Conservation (phyloP, 176 grass and related monocot species). For the Oryza brachyantha region DNA sequence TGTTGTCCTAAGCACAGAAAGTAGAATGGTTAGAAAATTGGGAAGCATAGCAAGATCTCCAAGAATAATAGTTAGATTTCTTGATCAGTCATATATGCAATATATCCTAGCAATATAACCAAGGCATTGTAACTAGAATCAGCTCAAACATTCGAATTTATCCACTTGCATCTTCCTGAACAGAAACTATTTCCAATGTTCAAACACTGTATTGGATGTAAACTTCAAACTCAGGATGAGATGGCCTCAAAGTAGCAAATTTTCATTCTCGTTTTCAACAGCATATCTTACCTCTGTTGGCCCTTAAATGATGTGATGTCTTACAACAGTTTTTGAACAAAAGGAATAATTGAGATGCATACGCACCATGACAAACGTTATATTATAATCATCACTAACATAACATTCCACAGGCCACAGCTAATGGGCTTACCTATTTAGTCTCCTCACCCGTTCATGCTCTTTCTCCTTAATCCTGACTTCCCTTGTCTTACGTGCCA, state of each 20-base stretch:
- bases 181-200: neutral
- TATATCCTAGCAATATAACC: neutral
- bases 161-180: neutral
- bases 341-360: no score
- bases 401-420: no score
- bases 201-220: neutral
- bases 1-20: neutral
- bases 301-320: neutral
- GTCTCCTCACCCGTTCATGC: no score
- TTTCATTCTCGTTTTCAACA: neutral
- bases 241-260: neutral
- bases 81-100: neutral
- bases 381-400: no score
- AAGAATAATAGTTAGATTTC: neutral
- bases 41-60: neutral
- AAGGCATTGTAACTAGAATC: neutral
- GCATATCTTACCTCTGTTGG: neutral
- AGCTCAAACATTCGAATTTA: neutral
- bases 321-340: no score
- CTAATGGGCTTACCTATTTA: no score
- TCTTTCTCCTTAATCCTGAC: no score
- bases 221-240: neutral
- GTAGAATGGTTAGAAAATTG: no score
- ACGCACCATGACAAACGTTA: no score
- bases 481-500: no score